Evolutionary conservation across 441 rosid species (phyloP), one percentile per base, ranked within the genome.

Genomic region (Euphorbia corollata): DNA sequence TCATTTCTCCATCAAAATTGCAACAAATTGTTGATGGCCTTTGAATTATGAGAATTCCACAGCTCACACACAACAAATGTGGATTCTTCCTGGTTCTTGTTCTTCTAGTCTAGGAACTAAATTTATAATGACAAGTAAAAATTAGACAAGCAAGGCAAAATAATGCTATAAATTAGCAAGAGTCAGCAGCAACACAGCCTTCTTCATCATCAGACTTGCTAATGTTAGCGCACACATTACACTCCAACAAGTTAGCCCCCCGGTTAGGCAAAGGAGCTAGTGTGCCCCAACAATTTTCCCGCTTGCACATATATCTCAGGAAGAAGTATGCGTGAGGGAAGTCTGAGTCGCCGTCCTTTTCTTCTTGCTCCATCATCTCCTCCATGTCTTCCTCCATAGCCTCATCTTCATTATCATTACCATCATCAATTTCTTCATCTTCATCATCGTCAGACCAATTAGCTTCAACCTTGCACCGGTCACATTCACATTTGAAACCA

Each of bases 241-340:
- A 90, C 74, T 90, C 98, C 82, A 92, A 61, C 61, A 87, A 65
- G 61, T 69, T 75, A n/a, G 89, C 32, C 32, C 78, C 72, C 32
- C 19, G 65, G 23, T 70, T 55, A 61, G 55, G 85, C 75, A 88
- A 57, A 19, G 96, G 96, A 58, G 98, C 91, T 1, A 88, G 61
- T 13, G 97, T 90, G 13, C 97, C 98, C 65, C 89, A 67, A 47
- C 98, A 92, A 68, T 84, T 84, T 58, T 81, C 75, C 47, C 73
- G 68, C 61, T 69, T 72, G 67, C 98, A 92, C 93, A 90, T 79
- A 71, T 84, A 92, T 55, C 84, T 85, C 72, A 77, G 5, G 59
- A 92, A 92, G 80, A 92, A 92, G 74, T 88, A 90, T 0, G 97
- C 89, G 5, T 88, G 97, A 43, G 97, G 98, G 32, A 90, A 92